Base-by-base conservation (phyloP, 805 yeast species). In the Cyberlindnera mrakii region DNA sequence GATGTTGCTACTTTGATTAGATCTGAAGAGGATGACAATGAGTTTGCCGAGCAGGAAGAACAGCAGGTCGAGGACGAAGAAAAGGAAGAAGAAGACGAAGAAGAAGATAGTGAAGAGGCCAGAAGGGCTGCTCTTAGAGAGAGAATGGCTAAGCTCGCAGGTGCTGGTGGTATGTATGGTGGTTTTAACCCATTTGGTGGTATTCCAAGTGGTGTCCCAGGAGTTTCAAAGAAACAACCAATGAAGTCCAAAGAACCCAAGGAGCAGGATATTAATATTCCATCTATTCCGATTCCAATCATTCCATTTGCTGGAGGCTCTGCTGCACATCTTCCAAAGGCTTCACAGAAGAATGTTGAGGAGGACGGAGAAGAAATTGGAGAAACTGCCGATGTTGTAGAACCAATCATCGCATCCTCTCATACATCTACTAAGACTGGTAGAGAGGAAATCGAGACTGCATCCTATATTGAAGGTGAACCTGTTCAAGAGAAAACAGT, bases 121-220 rank as follows among this genome's bases (percentile, higher is more conserved):
- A 77, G 83, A 43, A 76, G 93, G 54, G 75, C 82, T 38, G 86
- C 82, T 6, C 69, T 91, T 41, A 81, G 95, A 17, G 96, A 85
- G 50, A 77, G 97, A 47, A 91, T 91, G 96, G 98, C 99, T n/a
- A 86, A 82, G 54, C 74, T 91, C 16, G 85, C 97, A 0, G 95
- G 96, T 17, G 80, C 80, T 13, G 79, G 80, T 63, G 90, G 89
- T 35, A 64, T 62, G 52, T 60, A 63, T 27, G 65, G 64, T 5
- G 57, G 58, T 1, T 68, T 69, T 46, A 69, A 69, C 40, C 74
- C 74, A 30, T 69, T 69, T 46, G 75, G 70, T 35, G 49, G 55
- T 33, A 19, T 58, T 23, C 67, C 70, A 7, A 50, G 59, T 15
- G 72, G 67, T 38, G 51, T 54, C 32, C 63, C 69, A 9, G 50